Conservation (phyloP, 2,329 filamentous ascomycete genomes). For the Fusarium hainanense region DNA sequence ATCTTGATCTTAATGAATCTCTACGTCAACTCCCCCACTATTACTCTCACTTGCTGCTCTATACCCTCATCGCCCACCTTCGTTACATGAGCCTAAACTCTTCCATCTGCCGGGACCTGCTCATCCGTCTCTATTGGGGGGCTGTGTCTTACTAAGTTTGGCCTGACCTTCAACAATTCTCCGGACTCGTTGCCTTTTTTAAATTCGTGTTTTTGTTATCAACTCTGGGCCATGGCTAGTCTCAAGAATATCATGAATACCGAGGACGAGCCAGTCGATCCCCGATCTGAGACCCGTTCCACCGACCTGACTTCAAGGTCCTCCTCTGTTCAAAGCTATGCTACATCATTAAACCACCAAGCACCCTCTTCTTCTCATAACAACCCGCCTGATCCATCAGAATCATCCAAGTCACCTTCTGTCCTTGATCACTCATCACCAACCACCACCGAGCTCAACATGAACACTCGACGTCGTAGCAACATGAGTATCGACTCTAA, state of each 20-base stretch:
- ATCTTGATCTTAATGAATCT: slow-evolving; percentile 40
- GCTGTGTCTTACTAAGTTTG: slow-evolving; percentile 62
- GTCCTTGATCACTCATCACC: slow-evolving; percentile 39
- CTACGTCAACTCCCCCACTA: slow-evolving; percentile 44
- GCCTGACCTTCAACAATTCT: slow-evolving; percentile 44
- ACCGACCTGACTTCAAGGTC: slow-evolving; percentile 54
- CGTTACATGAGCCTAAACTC: slow-evolving; percentile 49
- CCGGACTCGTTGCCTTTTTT: slow-evolving; percentile 50
- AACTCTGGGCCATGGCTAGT: slow-evolving; percentile 61
- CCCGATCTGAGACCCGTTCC: slow-evolving; percentile 59
- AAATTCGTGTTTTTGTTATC: slow-evolving; percentile 53
- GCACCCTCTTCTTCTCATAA: slow-evolving; percentile 48
- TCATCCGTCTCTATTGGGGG: slow-evolving; percentile 53
- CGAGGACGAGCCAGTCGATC: slow-evolving; percentile 60
- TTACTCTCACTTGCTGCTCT: slow-evolving; percentile 39
- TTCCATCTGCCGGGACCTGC: slow-evolving; percentile 41
- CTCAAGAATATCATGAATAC: slow-evolving; percentile 68
- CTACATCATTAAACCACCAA: slow-evolving; percentile 50
- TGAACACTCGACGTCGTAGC: slow-evolving; percentile 54
- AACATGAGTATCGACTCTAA: slow-evolving; percentile 62
- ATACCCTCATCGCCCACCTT: slow-evolving; percentile 48
- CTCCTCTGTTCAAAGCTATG: slow-evolving; percentile 54
- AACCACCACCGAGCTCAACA: slow-evolving; percentile 46
- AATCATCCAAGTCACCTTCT: slow-evolving; percentile 45
- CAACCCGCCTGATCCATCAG: slow-evolving; percentile 52